A percentile compares a stretch with the other conserved stretches of the same genome.
Conservation (phyloP, 2,329 filamentous ascomycete species). For the Neonectria punicea region DNA sequence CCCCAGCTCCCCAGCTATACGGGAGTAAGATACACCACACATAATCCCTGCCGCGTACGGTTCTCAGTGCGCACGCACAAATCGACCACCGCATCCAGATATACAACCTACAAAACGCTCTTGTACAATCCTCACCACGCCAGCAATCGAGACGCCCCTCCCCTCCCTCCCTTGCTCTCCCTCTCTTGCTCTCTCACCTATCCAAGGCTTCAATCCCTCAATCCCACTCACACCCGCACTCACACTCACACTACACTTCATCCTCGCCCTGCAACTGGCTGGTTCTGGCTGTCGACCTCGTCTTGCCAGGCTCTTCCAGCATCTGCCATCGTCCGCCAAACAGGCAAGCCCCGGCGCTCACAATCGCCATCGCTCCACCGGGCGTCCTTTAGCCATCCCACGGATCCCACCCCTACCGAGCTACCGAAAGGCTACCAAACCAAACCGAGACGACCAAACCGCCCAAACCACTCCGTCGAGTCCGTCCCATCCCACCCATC, state of each 20-base stretch:
- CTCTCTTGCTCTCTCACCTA: no score
- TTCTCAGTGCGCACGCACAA: background rate
- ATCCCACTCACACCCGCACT: constrained; percentile 13
- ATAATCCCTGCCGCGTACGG: background rate
- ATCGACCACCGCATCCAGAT: background rate
- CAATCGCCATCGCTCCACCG: constrained; percentile 27
- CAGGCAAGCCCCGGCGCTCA: constrained; percentile 19
- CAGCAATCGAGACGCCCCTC: constrained; percentile 3
- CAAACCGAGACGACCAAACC: background rate
- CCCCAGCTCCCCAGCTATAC: constrained; percentile 2
- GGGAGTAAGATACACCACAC: constrained; percentile 8
- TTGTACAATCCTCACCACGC: background rate
- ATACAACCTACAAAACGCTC: background rate
- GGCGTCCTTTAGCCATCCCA: constrained; percentile 22
- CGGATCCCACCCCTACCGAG: constrained; percentile 11
- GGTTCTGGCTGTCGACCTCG: constrained; percentile 19
- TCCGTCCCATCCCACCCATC: constrained; percentile 34
- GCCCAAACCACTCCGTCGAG: constrained; percentile 25
- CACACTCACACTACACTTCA: background rate
- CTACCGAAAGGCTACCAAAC: constrained; percentile 25
- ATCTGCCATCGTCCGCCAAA: constrained; percentile 18
- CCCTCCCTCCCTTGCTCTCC: background rate
- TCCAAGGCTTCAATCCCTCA: constrained; percentile 11
- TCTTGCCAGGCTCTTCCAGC: background rate
- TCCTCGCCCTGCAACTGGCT: constrained; percentile 21